Conservation (phyloP, 305 asterid species). For the Solanum aculeatissimum region DNA sequence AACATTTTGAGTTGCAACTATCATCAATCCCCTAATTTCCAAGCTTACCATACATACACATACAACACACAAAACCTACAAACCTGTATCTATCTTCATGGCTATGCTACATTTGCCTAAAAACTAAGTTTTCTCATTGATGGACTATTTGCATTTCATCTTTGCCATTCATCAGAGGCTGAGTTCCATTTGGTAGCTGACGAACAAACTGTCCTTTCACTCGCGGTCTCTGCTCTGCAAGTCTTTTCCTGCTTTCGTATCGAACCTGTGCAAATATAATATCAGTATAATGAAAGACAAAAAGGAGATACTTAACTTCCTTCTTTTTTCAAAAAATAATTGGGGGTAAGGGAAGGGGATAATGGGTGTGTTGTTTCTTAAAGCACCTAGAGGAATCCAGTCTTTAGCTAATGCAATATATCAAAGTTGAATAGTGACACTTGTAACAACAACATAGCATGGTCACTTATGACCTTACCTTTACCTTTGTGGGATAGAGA, state of each 20-base stretch:
- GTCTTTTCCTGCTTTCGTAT: constrained; percentile 52
- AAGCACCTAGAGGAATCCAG: neutral
- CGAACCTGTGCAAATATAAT: constrained; percentile 30
- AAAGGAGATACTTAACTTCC: neutral
- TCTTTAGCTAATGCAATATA: neutral
- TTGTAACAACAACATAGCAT: neutral
- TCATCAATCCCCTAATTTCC: neutral
- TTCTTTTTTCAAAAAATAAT: no score
- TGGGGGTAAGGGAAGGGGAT: no score
- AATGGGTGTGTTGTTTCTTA: neutral
- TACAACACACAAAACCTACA: neutral
- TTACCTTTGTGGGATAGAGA: neutral
- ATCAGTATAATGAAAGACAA: neutral
- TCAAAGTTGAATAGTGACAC: neutral
- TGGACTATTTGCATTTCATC: neutral
- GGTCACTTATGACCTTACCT: no score
- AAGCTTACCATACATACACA: neutral
- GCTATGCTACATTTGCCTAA: neutral
- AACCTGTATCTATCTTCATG: neutral
- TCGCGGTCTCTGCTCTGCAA: constrained; percentile 58
- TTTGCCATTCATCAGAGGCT: neutral
- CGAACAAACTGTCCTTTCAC: constrained; percentile 62
- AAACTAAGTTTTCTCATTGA: neutral
- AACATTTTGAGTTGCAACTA: neutral
- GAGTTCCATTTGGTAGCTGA: constrained; percentile 21